These are phyloP conservation scores for Saccharum officinarum DNA, from an alignment of 176 grass and related monocot species.

Conservation along the genomic window DNA sequence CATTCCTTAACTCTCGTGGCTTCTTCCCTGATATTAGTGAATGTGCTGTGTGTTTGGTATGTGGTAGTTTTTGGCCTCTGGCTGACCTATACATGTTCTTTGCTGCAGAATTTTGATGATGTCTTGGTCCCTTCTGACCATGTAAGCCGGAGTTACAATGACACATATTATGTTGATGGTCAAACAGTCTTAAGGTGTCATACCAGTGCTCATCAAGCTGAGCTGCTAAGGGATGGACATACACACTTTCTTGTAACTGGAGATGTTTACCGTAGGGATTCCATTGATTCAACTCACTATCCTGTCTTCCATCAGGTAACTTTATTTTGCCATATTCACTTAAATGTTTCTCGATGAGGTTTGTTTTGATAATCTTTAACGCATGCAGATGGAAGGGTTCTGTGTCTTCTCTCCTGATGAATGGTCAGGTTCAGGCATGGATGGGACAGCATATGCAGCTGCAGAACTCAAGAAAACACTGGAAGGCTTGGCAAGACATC, in stretches of 20 bases:
- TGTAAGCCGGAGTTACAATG: conserved; percentile 94
- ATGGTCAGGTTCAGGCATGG: conserved; percentile 77
- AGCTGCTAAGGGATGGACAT: conserved; percentile 82
- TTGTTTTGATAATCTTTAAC: conserved; percentile 8
- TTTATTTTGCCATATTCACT: conserved; percentile 1
- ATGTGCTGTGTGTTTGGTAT: not conserved
- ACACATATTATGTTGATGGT: conserved; percentile 87
- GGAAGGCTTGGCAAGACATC: conserved; percentile 89
- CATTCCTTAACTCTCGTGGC: not conserved
- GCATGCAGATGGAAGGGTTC: conserved; percentile 90
- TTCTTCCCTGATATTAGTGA: not conserved
- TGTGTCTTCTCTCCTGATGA: conserved; percentile 81
- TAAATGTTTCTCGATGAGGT: not conserved
- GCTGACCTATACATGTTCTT: conserved; percentile 22
- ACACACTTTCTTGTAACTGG: conserved; percentile 94
- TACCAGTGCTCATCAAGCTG: conserved; percentile 96
- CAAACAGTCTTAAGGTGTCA: conserved; percentile 82
- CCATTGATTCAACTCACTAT: conserved; percentile 97
- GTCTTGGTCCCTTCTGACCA: conserved; percentile 89
- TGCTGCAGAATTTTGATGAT: conserved; percentile 88
- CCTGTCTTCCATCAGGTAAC: conserved; percentile 93
- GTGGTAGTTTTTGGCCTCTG: conserved; percentile 12
- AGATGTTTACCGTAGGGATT: conserved; percentile 97
- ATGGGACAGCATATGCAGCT: conserved; percentile 80
- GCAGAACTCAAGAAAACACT: conserved; percentile 79